Evolutionary conservation across 495 filamentous ascomycete species (phyloP).

Genomic region (Penicillium argentinense): DNA sequence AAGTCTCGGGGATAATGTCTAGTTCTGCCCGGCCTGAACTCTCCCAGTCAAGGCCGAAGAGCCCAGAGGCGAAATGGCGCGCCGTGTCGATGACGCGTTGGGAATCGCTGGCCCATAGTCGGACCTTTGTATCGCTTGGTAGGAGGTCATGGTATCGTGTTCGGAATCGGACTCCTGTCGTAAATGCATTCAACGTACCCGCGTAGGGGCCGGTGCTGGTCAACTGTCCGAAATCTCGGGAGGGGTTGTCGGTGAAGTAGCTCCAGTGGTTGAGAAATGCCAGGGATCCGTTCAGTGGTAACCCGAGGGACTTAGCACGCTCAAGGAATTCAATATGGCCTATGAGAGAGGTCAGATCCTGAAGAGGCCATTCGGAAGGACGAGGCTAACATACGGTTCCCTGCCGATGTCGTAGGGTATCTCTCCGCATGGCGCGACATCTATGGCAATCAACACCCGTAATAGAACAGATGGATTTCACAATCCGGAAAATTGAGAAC

Average conservation of each 20-base stretch:
- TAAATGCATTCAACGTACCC: slow-evolving; percentile 55
- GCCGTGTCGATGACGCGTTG: slow-evolving; percentile 60
- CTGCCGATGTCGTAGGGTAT: slow-evolving; percentile 56
- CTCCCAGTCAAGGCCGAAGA: slow-evolving; percentile 56
- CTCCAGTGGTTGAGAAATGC: slow-evolving; percentile 57
- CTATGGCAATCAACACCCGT: slow-evolving; percentile 27
- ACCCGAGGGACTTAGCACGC: slow-evolving; percentile 41
- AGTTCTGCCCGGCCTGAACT: slow-evolving; percentile 33
- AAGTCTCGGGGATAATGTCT: slow-evolving; percentile 53
- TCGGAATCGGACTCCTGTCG: slow-evolving; percentile 54
- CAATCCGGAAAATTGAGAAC: neutral
- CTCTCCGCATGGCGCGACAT: slow-evolving; percentile 60
- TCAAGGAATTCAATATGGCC: slow-evolving; percentile 51
- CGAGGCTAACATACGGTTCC: slow-evolving; percentile 43
- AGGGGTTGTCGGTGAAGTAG: slow-evolving; percentile 47
- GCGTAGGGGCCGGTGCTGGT: slow-evolving; percentile 60
- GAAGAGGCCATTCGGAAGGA: neutral
- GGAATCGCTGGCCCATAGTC: slow-evolving; percentile 56
- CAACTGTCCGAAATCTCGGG: slow-evolving; percentile 50
- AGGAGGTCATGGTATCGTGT: slow-evolving; percentile 54
- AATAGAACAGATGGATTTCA: neutral
- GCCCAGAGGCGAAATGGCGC: slow-evolving; percentile 53
- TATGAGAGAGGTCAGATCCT: slow-evolving; percentile 15
- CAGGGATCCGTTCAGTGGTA: slow-evolving; percentile 47
- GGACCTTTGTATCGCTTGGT: slow-evolving; percentile 19